phyloP scores from a whole-genome alignment of 345 rosid genomes.

The Cardiospermum halicacabum region DNA sequence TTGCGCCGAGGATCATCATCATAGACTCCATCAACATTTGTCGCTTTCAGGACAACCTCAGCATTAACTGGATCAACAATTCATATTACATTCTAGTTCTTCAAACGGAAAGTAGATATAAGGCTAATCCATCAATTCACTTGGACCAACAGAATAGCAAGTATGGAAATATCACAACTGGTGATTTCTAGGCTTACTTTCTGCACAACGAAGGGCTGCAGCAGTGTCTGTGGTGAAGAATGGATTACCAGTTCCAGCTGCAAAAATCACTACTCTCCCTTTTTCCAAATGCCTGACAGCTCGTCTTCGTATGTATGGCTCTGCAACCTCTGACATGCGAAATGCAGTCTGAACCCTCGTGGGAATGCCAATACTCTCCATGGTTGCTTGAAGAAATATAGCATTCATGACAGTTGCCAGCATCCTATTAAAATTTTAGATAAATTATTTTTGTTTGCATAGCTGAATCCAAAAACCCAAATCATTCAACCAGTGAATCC shows the following conservation, averaged over 20 bases:
- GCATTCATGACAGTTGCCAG: constrained; percentile 98
- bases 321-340: constrained; percentile 95
- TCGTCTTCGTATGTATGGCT: constrained; percentile 85
- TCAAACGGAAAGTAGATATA: neutral
- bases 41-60: constrained; percentile 87
- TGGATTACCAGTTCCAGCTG: constrained; percentile 95
- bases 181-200: constrained; percentile 49
- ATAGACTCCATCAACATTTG: constrained; percentile 89
- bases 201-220: constrained; percentile 95
- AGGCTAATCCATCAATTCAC: neutral
- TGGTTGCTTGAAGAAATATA: constrained; percentile 89
- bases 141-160: neutral
- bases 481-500: neutral
- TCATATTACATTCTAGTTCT: constrained; percentile 10
- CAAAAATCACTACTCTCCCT: constrained; percentile 97
- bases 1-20: constrained; percentile 80
- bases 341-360: constrained; percentile 94
- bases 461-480: neutral
- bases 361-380: constrained; percentile 96
- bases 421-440: constrained; percentile 47
- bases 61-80: constrained; percentile 62
- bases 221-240: constrained; percentile 98
- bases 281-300: constrained; percentile 92
- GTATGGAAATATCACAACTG: neutral
- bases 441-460: neutral